A percentile compares a stretch with the other conserved stretches of the same genome.
Evolutionary conservation across 768 basidiomycete genomes (phyloP).

Genomic region (Leccinum pellstonianum): DNA sequence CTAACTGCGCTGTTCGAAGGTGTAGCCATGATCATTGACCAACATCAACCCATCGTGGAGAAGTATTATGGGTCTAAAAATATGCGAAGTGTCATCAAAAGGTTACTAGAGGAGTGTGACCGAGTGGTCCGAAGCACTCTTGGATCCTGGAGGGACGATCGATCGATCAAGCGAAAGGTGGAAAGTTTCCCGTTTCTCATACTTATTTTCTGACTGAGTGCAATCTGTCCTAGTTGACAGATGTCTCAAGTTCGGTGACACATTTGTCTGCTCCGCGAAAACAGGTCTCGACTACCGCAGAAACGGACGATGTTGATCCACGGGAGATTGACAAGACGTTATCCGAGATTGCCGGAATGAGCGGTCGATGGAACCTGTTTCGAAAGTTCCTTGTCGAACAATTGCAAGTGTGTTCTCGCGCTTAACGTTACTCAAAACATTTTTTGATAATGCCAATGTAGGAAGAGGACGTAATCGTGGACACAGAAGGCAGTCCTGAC

Average conservation of each 20-base stretch:
- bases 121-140: conserved; percentile 72
- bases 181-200: conserved; percentile 3
- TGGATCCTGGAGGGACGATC: conserved; percentile 89
- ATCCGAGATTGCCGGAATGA: conserved; percentile 88
- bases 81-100: conserved; percentile 76
- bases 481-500: conserved; percentile 3
- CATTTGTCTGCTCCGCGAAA: conserved; percentile 34
- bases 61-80: conserved; percentile 93
- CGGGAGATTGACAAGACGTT: conserved; percentile 89
- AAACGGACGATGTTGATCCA: conserved; percentile 73
- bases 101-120: conserved; percentile 84
- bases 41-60: conserved; percentile 96
- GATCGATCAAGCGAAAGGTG: conserved; percentile 79
- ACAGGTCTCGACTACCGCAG: conserved; percentile 28
- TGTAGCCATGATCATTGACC: conserved; percentile 93
- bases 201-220: conserved; percentile 1
- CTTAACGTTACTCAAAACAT: not conserved
- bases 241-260: conserved; percentile 42
- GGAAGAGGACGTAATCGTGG: conserved; percentile 18
- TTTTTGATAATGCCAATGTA: conserved; percentile 8
- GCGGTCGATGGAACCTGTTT: conserved; percentile 89
- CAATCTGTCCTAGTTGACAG: conserved; percentile 41
- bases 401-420: conserved; percentile 48
- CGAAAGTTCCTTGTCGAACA: conserved; percentile 80
- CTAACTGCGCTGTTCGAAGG: conserved; percentile 93